Evolutionary conservation across 2,329 filamentous ascomycete species (phyloP).

Genomic region (Arachnomyces sp.): DNA sequence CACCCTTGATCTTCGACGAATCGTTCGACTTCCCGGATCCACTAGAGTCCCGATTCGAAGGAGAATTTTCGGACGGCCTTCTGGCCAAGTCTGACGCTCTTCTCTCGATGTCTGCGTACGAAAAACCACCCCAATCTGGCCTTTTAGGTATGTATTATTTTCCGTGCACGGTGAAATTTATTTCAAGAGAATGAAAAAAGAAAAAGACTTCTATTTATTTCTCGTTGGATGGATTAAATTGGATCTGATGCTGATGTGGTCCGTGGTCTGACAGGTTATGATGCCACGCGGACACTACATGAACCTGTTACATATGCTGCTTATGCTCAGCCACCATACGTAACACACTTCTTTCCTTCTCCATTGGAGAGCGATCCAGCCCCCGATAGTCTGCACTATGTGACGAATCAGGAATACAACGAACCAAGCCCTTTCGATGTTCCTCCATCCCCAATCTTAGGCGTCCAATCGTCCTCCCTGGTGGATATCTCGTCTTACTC

Average conservation of each 20-base stretch:
- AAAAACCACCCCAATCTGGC: conserved; percentile 66
- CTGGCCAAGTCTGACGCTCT: conserved; percentile 53
- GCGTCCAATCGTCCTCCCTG: conserved; percentile 50
- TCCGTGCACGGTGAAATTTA: conserved; percentile 1
- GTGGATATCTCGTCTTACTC: conserved; percentile 62
- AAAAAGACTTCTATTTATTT: too few relatives aligned
- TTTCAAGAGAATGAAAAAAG: background rate
- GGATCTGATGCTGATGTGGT: too few relatives aligned
- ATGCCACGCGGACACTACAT: conserved; percentile 29
- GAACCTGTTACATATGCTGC: conserved; percentile 35
- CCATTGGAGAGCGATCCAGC: conserved; percentile 34
- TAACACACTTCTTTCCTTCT: conserved; percentile 33
- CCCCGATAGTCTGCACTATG: conserved; percentile 35
- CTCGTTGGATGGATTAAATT: too few relatives aligned
- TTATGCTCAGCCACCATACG: conserved; percentile 33
- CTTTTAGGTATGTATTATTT: conserved; percentile 66
- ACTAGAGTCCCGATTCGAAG: conserved; percentile 38
- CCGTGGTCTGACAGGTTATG: conserved; percentile 5
- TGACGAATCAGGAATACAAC: conserved; percentile 30
- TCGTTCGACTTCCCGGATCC: conserved; percentile 39
- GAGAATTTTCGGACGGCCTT: conserved; percentile 43
- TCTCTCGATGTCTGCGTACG: conserved; percentile 75
- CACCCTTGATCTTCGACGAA: conserved; percentile 42
- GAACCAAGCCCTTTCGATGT: conserved; percentile 48
- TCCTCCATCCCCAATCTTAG: conserved; percentile 60